Evolutionary conservation across 495 filamentous ascomycete species (phyloP).

Genomic region (Pyrenula aspistea): DNA sequence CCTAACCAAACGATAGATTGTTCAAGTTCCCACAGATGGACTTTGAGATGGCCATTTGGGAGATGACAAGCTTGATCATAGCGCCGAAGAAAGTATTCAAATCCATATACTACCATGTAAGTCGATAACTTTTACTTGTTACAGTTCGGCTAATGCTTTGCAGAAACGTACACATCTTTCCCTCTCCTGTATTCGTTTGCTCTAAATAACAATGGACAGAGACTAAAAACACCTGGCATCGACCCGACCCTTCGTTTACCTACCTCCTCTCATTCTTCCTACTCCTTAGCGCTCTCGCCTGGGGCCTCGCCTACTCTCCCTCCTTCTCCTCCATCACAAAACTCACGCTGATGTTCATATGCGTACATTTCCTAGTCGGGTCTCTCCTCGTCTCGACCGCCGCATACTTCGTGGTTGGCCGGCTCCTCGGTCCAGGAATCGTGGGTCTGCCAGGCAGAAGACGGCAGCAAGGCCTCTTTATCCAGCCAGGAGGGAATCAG

Average conservation of each 20-base stretch:
- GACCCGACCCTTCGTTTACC: slow-evolving; percentile 65
- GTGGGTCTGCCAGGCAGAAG: background rate
- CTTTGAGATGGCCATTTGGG: slow-evolving; percentile 69
- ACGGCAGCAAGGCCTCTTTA: slow-evolving; percentile 41
- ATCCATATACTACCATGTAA: slow-evolving; percentile 66
- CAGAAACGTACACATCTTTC: slow-evolving; percentile 46
- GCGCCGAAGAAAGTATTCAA: slow-evolving; percentile 69
- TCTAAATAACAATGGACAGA: slow-evolving; percentile 29
- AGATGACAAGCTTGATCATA: slow-evolving; percentile 63
- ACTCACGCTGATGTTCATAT: slow-evolving; percentile 50
- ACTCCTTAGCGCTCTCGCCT: slow-evolving; percentile 58
- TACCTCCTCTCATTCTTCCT: slow-evolving; percentile 68
- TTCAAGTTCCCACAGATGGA: slow-evolving; percentile 63
- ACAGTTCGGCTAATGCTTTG: slow-evolving; percentile 3
- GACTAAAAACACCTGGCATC: slow-evolving; percentile 70
- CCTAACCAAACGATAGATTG: slow-evolving; percentile 21
- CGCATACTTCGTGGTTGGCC: slow-evolving; percentile 53
- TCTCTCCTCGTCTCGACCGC: slow-evolving; percentile 49
- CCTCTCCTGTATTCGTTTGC: too few relatives aligned
- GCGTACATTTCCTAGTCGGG: slow-evolving; percentile 53
- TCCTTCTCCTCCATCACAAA: slow-evolving; percentile 43
- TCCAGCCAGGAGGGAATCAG: slow-evolving; percentile 39
- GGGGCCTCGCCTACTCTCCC: slow-evolving; percentile 57
- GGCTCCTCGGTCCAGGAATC: slow-evolving; percentile 40
- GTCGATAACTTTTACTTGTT: slow-evolving; percentile 8